A percentile compares a stretch with the other conserved stretches of the same genome.
Conservation (phyloP, 2,329 filamentous ascomycete species). For the Coniochaeta sp. region DNA sequence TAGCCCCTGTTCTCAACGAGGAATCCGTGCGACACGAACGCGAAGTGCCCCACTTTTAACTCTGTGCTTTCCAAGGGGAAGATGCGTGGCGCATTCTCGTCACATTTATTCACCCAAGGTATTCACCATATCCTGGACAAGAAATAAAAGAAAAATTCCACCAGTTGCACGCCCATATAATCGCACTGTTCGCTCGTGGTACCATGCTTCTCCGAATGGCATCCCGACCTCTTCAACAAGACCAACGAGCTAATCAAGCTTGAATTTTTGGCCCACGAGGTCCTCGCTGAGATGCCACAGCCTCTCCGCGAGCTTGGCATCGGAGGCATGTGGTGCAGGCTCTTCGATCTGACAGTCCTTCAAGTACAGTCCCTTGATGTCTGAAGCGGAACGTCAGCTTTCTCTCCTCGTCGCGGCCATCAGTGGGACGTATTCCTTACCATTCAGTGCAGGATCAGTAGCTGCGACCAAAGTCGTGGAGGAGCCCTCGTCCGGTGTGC, state of each 20-base stretch:
- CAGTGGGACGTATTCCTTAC: constrained; percentile 6
- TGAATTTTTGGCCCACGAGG: constrained; percentile 22
- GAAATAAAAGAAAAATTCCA: no score
- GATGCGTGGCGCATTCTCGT: no score
- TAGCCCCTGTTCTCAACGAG: not conserved
- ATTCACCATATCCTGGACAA: no score
- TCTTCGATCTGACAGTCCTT: constrained; percentile 26
- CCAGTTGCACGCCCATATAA: no score
- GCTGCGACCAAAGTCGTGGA: constrained; percentile 34
- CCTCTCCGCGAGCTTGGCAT: constrained; percentile 26
- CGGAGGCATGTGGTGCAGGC: constrained; percentile 16
- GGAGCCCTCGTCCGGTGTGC: constrained; percentile 27
- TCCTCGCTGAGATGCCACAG: constrained; percentile 36
- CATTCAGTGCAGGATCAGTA: constrained; percentile 27
- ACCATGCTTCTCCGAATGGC: no score
- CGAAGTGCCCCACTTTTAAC: not conserved
- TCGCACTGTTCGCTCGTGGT: no score
- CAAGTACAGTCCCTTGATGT: constrained; percentile 24
- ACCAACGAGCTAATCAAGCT: not conserved
- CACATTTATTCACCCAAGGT: no score
- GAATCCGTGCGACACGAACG: not conserved
- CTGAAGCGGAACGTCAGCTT: not conserved
- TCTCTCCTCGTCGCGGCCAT: constrained; percentile 6
- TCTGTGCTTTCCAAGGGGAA: no score
- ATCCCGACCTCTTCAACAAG: no score